These are phyloP conservation scores for Pholiota adiposa DNA, from an alignment of 1,284 basidiomycete genomes.

Conservation along the genomic window DNA sequence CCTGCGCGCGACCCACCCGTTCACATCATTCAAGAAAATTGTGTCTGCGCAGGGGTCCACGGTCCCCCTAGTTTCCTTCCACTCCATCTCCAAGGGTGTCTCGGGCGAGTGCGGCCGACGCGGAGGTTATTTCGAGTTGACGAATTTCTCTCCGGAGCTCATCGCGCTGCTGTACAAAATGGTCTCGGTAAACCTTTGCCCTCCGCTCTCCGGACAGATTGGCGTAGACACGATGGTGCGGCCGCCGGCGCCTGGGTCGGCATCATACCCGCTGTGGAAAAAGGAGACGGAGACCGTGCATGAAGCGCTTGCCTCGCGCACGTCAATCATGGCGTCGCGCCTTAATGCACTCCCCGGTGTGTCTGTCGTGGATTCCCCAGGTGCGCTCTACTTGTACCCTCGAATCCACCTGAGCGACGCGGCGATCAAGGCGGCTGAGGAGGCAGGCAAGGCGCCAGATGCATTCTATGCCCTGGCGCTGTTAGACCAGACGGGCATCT, in stretches of 20 bases:
- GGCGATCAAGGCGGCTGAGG: slow-evolving; percentile 75
- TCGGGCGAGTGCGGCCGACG: slow-evolving; percentile 92
- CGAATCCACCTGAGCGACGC: slow-evolving; percentile 49
- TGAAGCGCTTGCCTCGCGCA: slow-evolving; percentile 73
- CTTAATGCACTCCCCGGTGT: slow-evolving; percentile 82
- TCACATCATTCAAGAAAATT: slow-evolving; percentile 92
- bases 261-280: slow-evolving; percentile 80
- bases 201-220: slow-evolving; percentile 88
- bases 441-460: slow-evolving; percentile 81
- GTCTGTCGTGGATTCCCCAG: slow-evolving; percentile 86
- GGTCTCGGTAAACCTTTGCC: slow-evolving; percentile 88
- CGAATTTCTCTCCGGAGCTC: slow-evolving; percentile 48
- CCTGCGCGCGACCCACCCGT: slow-evolving; percentile 65
- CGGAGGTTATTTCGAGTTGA: slow-evolving; percentile 87
- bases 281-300: slow-evolving; percentile 84
- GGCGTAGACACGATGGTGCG: slow-evolving; percentile 90
- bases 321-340: slow-evolving; percentile 71
- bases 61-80: slow-evolving; percentile 89
- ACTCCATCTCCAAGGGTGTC: slow-evolving; percentile 95
- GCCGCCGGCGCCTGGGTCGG: slow-evolving; percentile 77
- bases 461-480: slow-evolving; percentile 86
- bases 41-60: slow-evolving; percentile 65
- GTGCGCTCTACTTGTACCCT: slow-evolving; percentile 55
- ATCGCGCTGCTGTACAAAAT: slow-evolving; percentile 93
- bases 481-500: slow-evolving; percentile 90